Percentiles rank a stretch among this genome's conserved stretches.
These are phyloP conservation scores for Colletotrichum somersetense DNA, from an alignment of 2,329 filamentous ascomycete species.

Conservation along the genomic window DNA sequence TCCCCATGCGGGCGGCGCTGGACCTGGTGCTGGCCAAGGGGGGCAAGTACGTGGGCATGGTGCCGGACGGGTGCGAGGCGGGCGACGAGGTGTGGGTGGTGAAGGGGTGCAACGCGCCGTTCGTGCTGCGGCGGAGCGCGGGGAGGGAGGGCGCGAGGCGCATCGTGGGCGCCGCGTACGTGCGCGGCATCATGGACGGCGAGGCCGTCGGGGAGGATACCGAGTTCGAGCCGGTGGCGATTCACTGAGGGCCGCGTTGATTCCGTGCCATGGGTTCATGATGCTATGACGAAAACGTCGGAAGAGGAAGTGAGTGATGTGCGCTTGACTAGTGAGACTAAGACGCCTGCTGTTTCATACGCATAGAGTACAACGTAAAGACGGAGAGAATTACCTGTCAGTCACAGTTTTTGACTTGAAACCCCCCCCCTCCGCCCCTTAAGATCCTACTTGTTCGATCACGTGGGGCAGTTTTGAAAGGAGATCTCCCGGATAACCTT, in stretches of 20 bases:
- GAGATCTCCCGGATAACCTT: too few species aligned
- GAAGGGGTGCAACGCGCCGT: conserved; percentile 40
- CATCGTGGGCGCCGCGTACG: conserved; percentile 36
- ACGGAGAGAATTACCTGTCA: too few species aligned
- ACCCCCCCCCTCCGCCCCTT: too few species aligned
- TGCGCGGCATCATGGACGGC: conserved; percentile 37
- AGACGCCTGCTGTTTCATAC: too few species aligned
- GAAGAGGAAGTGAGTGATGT: background rate
- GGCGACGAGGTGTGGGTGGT: conserved; percentile 39
- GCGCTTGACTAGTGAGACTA: too few species aligned
- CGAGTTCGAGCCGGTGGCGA: conserved; percentile 31
- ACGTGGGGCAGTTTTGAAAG: too few species aligned
- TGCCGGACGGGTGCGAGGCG: conserved; percentile 30
- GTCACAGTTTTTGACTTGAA: too few species aligned
- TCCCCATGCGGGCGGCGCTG: conserved; percentile 31
- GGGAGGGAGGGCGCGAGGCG: conserved; percentile 31
- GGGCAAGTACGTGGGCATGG: conserved; percentile 33
- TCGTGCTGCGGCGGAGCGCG: conserved; percentile 36
- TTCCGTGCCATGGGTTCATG: background rate
- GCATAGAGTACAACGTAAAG: too few species aligned
- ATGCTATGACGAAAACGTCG: background rate
- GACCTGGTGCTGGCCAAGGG: conserved; percentile 35
- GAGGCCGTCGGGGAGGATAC: conserved; percentile 17
- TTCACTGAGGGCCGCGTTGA: conserved; percentile 7
- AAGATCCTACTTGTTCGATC: too few species aligned